Evolutionary conservation across 1,284 basidiomycete species (phyloP), one percentile per base, ranked within the genome.

Genomic region (Heterobasidion irregulare): DNA sequence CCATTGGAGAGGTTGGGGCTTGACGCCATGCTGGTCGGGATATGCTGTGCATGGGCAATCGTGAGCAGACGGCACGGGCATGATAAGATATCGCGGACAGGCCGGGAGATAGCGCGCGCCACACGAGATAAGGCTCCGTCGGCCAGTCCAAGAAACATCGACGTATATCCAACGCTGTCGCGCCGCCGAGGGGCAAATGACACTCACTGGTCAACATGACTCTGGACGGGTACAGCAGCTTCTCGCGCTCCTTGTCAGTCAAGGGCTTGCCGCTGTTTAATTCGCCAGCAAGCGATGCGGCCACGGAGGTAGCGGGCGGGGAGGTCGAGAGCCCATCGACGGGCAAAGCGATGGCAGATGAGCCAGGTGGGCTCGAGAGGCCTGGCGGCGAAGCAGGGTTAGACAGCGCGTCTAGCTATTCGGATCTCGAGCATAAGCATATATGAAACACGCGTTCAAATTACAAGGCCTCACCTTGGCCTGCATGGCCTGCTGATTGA

Each of bases 1-100:
- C 94, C 96, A 98, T 32, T 76, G 71, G 44, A 98, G 76, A 0
- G 86, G 83, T 64, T 84, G 79, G 0, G 95, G 94, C 57, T 80
- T 77, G 67, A 91, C 86, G 13, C 84, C 85, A 58, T 83, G 77
- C 61, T 89, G 86, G 60, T 79, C 81, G 33, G 86, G 86, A 64
- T 89, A 88, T 8, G 85, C 84, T 86, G 63, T 49, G 13, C 19
- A 34, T 8, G 50, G 55, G 47, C 46, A 36, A 18, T 47, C 13
- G 47, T 49, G 46, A 47, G 47, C 15, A 12, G 10, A 50, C 15
- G 38, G 5, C 16, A 38, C 19, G 8, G 46, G 10, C 18, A 35
- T 36, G 47, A 35, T n/a, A 38, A 16, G 41, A 9, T 35, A 15
- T 18, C 12, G 38, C 10, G 26, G 26, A 26, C 26, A 41, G 38